Conservation (phyloP, 176 grass and related monocot species). For the Alopecurus myosuroides region DNA sequence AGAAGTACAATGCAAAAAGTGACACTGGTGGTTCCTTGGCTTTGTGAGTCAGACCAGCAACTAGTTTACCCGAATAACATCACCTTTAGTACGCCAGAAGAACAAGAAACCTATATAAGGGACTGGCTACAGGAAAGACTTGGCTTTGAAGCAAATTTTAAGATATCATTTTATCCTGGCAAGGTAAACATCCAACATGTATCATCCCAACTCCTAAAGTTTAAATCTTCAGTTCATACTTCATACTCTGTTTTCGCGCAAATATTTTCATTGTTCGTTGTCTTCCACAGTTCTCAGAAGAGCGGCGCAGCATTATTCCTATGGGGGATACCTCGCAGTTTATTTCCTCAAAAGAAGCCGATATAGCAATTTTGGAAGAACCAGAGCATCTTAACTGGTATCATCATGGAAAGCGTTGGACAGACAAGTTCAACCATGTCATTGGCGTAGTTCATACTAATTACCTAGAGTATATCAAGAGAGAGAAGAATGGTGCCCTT, state of each 20-base stretch:
- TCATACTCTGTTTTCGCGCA: background rate
- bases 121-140: conserved; percentile 88
- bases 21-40: conserved; percentile 80
- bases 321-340: conserved; percentile 84
- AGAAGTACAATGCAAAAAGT: conserved; percentile 76
- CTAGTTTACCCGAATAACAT: conserved; percentile 83
- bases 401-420: conserved; percentile 98
- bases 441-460: conserved; percentile 95
- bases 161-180: conserved; percentile 88
- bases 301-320: conserved; percentile 91
- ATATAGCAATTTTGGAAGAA: conserved; percentile 97
- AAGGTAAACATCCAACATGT: conserved; percentile 59
- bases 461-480: conserved; percentile 96
- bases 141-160: conserved; percentile 79
- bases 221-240: conserved; percentile 8
- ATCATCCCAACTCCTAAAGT: background rate
- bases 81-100: conserved; percentile 66
- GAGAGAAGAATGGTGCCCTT: conserved; percentile 88
- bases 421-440: conserved; percentile 96
- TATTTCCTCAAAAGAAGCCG: conserved; percentile 84
- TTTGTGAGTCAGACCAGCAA: conserved; percentile 73
- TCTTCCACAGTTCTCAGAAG: conserved; percentile 79
- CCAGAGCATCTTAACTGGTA: conserved; percentile 99
- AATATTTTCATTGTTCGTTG: conserved; percentile 14
- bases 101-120: conserved; percentile 83